phyloP scores from a whole-genome alignment of 169 alveolate species.

The Plasmodium inui region DNA sequence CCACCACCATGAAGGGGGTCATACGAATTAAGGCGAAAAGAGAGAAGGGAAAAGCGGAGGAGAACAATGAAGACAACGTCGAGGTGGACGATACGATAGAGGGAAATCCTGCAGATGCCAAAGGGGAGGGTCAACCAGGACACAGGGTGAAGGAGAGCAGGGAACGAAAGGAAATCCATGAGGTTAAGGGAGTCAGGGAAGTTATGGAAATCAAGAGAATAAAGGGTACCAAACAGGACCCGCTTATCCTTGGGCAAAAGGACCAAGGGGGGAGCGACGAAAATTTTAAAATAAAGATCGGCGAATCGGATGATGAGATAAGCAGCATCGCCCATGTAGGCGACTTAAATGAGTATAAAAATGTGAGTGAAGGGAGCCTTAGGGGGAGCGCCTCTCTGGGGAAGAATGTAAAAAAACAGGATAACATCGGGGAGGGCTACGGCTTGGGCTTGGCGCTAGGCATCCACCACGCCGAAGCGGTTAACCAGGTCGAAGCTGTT shows the following conservation, averaged over 20 bases:
- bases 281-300: constrained; percentile 5
- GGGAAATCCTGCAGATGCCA: background rate
- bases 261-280: background rate
- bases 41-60: background rate
- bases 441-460: background rate
- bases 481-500: background rate
- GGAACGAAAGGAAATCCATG: background rate
- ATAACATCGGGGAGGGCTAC: background rate
- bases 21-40: constrained; percentile 16
- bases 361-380: background rate
- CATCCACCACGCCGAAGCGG: background rate
- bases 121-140: background rate
- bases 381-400: background rate
- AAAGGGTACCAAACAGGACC: background rate
- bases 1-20: constrained; percentile 22
- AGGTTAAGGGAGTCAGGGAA: background rate
- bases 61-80: background rate
- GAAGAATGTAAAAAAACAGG: background rate
- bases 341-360: background rate
- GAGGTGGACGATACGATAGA: background rate
- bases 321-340: background rate
- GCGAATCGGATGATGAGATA: background rate
- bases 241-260: background rate
- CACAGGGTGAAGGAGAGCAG: background rate
- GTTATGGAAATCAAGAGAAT: background rate